Conservation (phyloP, 139 green algal genomes). For the Auxenochlorella protothecoides region DNA sequence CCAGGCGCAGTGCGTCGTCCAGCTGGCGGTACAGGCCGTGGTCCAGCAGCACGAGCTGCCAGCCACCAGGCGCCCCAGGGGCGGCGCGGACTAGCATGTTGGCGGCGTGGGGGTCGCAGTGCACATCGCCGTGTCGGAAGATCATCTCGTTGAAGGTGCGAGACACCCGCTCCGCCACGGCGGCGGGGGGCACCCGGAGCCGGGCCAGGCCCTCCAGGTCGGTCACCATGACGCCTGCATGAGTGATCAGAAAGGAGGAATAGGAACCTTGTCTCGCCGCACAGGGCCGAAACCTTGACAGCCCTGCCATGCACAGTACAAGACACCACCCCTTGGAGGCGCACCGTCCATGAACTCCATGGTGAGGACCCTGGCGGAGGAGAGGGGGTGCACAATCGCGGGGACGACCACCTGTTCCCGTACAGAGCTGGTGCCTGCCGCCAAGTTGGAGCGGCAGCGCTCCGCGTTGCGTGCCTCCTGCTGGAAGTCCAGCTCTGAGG, state of each 20-base stretch:
- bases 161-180: conserved; percentile 55
- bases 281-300: too few relatives aligned
- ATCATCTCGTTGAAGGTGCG: conserved; percentile 84
- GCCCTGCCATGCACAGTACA: too few relatives aligned
- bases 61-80: not conserved
- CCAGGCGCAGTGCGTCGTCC: conserved; percentile 39
- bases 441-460: conserved; percentile 30
- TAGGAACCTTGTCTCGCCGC: too few relatives aligned
- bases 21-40: conserved; percentile 70
- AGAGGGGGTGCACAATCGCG: conserved; percentile 27
- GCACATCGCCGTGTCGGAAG: conserved; percentile 68
- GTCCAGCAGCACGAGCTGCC: conserved; percentile 80
- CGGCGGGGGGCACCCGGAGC: conserved; percentile 6
- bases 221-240: conserved; percentile 31
- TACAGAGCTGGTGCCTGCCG: not conserved
- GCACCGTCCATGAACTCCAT: conserved; percentile 70
- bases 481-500: conserved; percentile 71
- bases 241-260: too few relatives aligned
- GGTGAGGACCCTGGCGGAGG: conserved; percentile 43
- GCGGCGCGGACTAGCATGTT: conserved; percentile 58
- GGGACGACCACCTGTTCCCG: conserved; percentile 39
- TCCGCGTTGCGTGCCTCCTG: conserved; percentile 51
- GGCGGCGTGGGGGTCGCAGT: conserved; percentile 37
- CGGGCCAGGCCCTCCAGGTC: conserved; percentile 36
- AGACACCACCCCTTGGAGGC: not conserved